Percentiles rank a stretch among this genome's conserved stretches.
Evolutionary conservation across 2,329 filamentous ascomycete species (phyloP).

Genomic region (Diaporthe humulicola): DNA sequence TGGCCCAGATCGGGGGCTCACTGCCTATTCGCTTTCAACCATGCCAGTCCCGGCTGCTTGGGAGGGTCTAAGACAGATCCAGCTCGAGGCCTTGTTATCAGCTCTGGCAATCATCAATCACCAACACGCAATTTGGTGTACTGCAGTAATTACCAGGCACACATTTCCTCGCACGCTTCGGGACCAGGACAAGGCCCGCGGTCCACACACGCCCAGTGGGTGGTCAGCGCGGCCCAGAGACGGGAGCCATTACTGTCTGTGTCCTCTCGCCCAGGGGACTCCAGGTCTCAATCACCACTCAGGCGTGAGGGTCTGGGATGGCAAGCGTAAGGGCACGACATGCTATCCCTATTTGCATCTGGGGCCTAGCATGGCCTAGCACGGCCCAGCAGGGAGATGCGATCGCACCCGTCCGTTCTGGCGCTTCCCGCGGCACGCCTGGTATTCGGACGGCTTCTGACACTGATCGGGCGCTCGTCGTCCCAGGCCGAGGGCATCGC

Average conservation of each 20-base stretch:
- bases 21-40: not conserved
- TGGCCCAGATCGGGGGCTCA: not conserved
- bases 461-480: not conserved
- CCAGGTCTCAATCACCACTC: slow-evolving; percentile 23
- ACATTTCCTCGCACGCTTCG: not conserved
- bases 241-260: slow-evolving; percentile 32
- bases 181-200: slow-evolving; percentile 40
- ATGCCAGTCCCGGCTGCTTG: slow-evolving; percentile 13
- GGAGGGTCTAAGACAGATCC: slow-evolving; percentile 26
- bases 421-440: slow-evolving; percentile 36
- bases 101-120: not conserved
- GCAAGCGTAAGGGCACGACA: slow-evolving; percentile 1
- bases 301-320: slow-evolving; percentile 28
- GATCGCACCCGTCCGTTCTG: not conserved
- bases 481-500: not conserved
- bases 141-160: not conserved
- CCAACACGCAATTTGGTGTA: not conserved
- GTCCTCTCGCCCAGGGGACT: slow-evolving; percentile 4
- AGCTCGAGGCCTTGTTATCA: not conserved
- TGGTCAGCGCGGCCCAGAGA: slow-evolving; percentile 37
- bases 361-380: not conserved
- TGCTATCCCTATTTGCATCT: slow-evolving; percentile 6
- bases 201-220: slow-evolving; percentile 33
- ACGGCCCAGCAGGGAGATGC: not conserved
- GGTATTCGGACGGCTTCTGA: slow-evolving; percentile 17